These are phyloP conservation scores for Aspergillus pseudonomiae DNA, from an alignment of 2,329 filamentous ascomycete genomes.

Conservation along the genomic window DNA sequence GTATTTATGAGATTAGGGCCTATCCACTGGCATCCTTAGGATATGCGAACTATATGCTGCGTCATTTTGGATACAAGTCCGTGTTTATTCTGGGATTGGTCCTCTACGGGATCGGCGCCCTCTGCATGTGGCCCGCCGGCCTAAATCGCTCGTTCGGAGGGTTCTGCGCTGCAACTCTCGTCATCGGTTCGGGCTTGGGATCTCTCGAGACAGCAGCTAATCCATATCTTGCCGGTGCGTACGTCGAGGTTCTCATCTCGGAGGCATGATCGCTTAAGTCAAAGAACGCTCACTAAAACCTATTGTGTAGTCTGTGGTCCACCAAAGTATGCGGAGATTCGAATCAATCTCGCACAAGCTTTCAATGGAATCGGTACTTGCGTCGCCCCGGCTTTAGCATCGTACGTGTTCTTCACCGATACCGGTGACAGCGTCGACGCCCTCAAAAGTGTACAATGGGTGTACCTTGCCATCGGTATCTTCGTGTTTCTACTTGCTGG, in stretches of 20 bases:
- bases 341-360: constrained; percentile 76
- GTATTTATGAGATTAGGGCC: constrained; percentile 38
- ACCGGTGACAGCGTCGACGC: constrained; percentile 60
- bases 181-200: constrained; percentile 73
- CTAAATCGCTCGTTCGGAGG: constrained; percentile 73
- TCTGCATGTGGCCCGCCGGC: constrained; percentile 84
- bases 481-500: constrained; percentile 70
- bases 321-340: constrained; percentile 72
- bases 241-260: constrained; percentile 8
- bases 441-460: constrained; percentile 73
- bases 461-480: constrained; percentile 76
- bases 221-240: constrained; percentile 67
- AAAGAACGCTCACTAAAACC: constrained; percentile 34
- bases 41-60: constrained; percentile 63
- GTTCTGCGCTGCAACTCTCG: constrained; percentile 71
- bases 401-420: constrained; percentile 71
- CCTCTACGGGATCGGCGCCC: constrained; percentile 71
- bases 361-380: constrained; percentile 78
- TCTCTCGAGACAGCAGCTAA: constrained; percentile 79
- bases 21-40: constrained; percentile 58
- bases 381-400: constrained; percentile 72
- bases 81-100: constrained; percentile 76
- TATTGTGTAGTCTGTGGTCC: constrained; percentile 68
- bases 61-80: constrained; percentile 75
- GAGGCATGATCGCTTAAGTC: neutral